Evolutionary conservation across 768 basidiomycete species (phyloP).

Genomic region (Pilatotrama ljubarskyi): DNA sequence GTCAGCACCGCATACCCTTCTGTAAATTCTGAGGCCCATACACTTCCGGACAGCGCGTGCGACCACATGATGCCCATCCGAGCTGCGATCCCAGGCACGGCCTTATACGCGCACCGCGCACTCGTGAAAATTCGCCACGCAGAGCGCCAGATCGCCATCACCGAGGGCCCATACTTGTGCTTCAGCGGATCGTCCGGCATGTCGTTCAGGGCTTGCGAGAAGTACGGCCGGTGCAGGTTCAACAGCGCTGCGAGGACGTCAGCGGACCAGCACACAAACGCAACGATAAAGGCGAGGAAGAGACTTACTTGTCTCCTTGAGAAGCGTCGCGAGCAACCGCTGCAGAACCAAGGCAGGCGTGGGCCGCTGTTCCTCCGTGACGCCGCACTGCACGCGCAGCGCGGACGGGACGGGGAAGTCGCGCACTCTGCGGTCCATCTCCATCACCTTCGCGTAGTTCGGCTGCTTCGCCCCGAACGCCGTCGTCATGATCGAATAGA

Average conservation of each 20-base stretch:
- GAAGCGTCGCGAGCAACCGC: constrained; percentile 24
- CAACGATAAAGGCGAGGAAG: no score
- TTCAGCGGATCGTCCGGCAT: constrained; percentile 54
- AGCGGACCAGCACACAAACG: not conserved
- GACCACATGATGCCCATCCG: constrained; percentile 64
- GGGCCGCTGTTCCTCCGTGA: constrained; percentile 12
- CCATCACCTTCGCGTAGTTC: constrained; percentile 46
- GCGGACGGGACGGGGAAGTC: constrained; percentile 48
- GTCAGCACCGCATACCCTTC: not conserved
- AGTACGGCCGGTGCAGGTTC: constrained; percentile 67
- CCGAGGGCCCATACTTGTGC: constrained; percentile 67
- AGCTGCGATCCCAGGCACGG: constrained; percentile 42
- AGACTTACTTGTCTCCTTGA: constrained; percentile 32
- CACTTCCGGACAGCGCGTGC: constrained; percentile 61
- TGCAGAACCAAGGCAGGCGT: constrained; percentile 20
- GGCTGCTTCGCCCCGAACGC: constrained; percentile 46
- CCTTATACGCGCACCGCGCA: constrained; percentile 44
- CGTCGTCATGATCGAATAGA: constrained; percentile 51
- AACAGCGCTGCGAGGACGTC: constrained; percentile 46
- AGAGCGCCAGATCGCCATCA: constrained; percentile 70
- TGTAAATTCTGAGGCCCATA: constrained; percentile 36
- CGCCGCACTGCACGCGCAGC: constrained; percentile 37
- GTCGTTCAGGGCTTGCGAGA: constrained; percentile 66
- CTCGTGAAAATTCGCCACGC: constrained; percentile 64
- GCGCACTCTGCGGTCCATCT: constrained; percentile 52